Base-by-base conservation (phyloP, 805 yeast genomes). In the Aciculoconidium aculeatum region DNA sequence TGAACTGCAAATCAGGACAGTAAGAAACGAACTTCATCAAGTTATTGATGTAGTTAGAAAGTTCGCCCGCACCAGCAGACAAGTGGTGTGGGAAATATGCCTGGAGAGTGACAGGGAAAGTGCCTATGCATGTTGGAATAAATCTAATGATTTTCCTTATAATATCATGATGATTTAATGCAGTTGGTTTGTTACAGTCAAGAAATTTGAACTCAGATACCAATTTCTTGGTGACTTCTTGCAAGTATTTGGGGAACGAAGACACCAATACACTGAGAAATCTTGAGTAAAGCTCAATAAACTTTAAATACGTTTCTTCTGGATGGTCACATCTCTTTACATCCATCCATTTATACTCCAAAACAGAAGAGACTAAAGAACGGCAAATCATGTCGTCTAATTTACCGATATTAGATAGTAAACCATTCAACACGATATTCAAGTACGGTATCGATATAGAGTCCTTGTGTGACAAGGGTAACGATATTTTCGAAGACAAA, bases 161-260 rank as follows among this genome's bases (percentile, higher is more conserved):
- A 23, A 84, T 65, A 9, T 67, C 66, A 58, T 90, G 96, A 54
- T 39, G 76, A 41, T 27, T 45, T 45, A 29, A 63, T 15, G 21
- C 41, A 6, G 50, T 24, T 10, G 25, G 17, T 17, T 38, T 36
- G 23, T 34, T 41, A 6, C 31, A 25, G 19, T 40, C 30, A 17
- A 40, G 40, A 14, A 37, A 22, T 10, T 31, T 31, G 44, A 90
- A 82, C 44, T 77, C 86, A 11, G 65, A 44, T 7, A 87, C 70
- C n/a, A 90, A 55, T 34, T 73, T 70, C 36, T 67, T 62, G 12
- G 83, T 77, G n/a, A 90, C 84, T 35, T 84, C 94, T 39, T 74
- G 71, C 75, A 92, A 77, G 84, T 94, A 90, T 53, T 78, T 84
- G 6, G 97, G 97, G 36, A 79, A 67, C 25, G 90, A 81, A 3